Evolutionary conservation across 192 early-diverging fungal genomes (phyloP).

Genomic region (Backusella tarrabulga): DNA sequence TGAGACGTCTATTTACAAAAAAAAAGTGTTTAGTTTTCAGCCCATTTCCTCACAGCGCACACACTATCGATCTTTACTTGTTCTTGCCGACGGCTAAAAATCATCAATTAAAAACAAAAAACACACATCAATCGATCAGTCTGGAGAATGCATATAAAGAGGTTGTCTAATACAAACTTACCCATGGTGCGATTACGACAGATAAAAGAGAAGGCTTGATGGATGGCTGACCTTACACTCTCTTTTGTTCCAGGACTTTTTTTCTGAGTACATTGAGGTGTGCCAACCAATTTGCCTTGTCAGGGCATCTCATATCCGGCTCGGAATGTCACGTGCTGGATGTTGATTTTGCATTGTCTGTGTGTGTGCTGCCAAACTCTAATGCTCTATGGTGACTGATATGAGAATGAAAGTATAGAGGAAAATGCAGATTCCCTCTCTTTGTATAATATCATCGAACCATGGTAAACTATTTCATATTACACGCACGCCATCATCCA

Average conservation of each 20-base stretch:
- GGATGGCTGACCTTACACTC: conserved; percentile 1
- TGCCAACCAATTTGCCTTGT: not conserved
- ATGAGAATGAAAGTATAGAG: not conserved
- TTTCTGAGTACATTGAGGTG: not conserved
- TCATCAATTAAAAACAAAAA: not conserved
- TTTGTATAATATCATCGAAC: conserved; percentile 16
- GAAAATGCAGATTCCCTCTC: not conserved
- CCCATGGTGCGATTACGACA: conserved; percentile 9
- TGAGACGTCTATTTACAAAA: conserved; percentile 58
- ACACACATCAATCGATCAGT: not conserved
- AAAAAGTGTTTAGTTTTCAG: not conserved
- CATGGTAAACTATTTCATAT: conserved; percentile 22
- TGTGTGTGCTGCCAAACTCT: not conserved
- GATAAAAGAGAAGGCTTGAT: conserved; percentile 8
- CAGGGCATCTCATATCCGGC: not conserved
- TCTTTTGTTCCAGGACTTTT: conserved; percentile 7
- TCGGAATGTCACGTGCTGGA: not conserved
- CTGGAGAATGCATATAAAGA: not conserved
- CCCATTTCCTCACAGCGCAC: not conserved
- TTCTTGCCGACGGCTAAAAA: conserved; percentile 68
- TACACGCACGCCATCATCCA: not conserved
- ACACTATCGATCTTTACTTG: conserved; percentile 46
- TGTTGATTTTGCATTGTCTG: not conserved
- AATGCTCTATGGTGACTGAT: not conserved
- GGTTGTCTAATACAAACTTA: not conserved